Base-by-base conservation (phyloP, 2,329 filamentous ascomycete genomes). In the Aphanoascus verrucosus region DNA sequence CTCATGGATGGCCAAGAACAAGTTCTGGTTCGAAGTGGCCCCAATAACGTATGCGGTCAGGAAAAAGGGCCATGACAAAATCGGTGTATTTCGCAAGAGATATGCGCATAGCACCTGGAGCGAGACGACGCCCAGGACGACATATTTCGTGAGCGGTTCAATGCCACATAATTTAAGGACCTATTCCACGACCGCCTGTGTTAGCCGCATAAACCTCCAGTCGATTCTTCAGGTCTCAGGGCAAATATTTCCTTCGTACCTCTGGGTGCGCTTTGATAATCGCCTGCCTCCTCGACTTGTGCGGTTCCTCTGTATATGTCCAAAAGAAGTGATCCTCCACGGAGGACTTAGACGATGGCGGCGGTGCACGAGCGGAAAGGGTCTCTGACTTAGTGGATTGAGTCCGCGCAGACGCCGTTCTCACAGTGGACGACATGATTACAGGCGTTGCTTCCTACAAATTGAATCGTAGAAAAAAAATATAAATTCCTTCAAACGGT, bases 211-310 rank as follows among this genome's bases (percentile, higher is more conserved):
- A 28, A n/a, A 47, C 14, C 42, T 20, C 15, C 15, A 17, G 15
- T 20, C 23, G 49, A 38, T 31, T 15, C 11, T 28, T 35, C 57
- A n/a, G 31, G n/a, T 32, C 67, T 17, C 74, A 28, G 23, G 23
- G 23, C 23, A 7, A 28, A 7, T 4, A 28, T 7, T 28, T 7
- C 23, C 23, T 4, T 4, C 23, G 23, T 28, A 91, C 89, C 79
- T 98, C 91, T 45, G 93, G 93, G 68, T 98, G 91, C 53, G 91
- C 90, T 75, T 96, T 97, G 72, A 98, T 97, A 64, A 98, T 98
- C 57, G 89, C 88, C 62, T 91, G 81, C 54, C 93, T 81, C 62
- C 93, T 79, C 32, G 91, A 93, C 61, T 89, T 82, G 72, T 98
- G 93, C 57, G 93, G 93, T 72, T 98, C 93, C 70, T 98, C 93